Evolutionary conservation across 2,329 filamentous ascomycete genomes (phyloP), one percentile per base, ranked within the genome.

Genomic region (Ophiostoma ips): DNA sequence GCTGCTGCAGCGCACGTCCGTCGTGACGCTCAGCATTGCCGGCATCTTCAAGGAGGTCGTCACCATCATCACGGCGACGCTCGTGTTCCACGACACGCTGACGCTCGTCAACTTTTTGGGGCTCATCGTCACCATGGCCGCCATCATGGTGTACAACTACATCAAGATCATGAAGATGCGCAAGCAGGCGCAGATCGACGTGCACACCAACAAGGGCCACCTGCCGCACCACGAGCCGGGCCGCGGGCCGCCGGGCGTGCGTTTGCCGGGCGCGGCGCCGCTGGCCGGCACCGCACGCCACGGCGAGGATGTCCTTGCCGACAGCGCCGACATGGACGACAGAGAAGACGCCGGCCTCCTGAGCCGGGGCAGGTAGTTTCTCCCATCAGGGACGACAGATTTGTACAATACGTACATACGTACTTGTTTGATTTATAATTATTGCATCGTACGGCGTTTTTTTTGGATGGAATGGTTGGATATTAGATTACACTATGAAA

Each of bases 1-100:
- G 49, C 77, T 98, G 54, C 76, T 98, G 57, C 84, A 95, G 70
- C 86, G 92, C 45, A 96, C 90, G 1, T 94, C 86, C 1, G 92
- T 98, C 49, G 92, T 98, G 48, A 96, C 92, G 0, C 75, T 98
- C 43, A 94, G 85, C 48, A 95, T 98, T 58, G 94, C 89, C 55
- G 92, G 92, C 54, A 96, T 98, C 55, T 96, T 98, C 73, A 98
- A 98, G 65, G 92, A 98, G 68, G 92, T 96, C 37, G 82, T 98
- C 50, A 98, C 92, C 13, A 96, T 98, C 60, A 83, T 79, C 37
- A 88, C 87, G 1, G 90, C 90, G 0, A 84, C 87, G 9, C 64
- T 94, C 28, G 80, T 95, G 4, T 98, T 95, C 69, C 77, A 92
- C 59, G 92, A 98, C 63, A 78, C 76, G 46, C 76, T 98, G 43